Conservation (phyloP, 2,329 filamentous ascomycete species). For the Dactylella cylindrospora region DNA sequence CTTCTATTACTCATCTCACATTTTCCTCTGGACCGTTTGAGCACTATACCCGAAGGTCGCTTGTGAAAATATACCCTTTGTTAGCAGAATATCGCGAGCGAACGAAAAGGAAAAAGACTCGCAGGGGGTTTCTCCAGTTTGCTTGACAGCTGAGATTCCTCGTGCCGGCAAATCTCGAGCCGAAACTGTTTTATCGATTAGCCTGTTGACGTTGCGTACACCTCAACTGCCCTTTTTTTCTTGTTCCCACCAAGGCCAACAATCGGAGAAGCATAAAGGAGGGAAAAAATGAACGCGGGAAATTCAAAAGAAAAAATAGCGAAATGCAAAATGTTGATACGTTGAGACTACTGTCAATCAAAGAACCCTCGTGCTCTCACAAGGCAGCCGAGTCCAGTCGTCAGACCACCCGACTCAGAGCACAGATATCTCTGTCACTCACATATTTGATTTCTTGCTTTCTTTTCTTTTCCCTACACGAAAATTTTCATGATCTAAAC, state of each 20-base stretch:
- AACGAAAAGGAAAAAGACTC: too few species aligned
- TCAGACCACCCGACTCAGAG: slow-evolving; percentile 22
- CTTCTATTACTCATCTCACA: slow-evolving; percentile 43
- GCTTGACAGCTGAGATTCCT: slow-evolving; percentile 21
- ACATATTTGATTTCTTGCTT: too few species aligned
- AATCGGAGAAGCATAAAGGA: neutral
- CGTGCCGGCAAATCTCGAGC: slow-evolving; percentile 37
- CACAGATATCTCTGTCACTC: too few species aligned
- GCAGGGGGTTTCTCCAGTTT: too few species aligned
- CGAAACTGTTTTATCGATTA: slow-evolving; percentile 36
- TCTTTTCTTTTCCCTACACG: neutral
- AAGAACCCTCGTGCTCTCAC: slow-evolving; percentile 24
- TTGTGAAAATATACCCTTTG: slow-evolving; percentile 2
- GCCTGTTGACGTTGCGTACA: slow-evolving; percentile 5
- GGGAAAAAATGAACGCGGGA: too few species aligned
- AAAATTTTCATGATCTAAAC: neutral
- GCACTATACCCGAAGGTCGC: too few species aligned
- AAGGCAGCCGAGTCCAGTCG: slow-evolving; percentile 41
- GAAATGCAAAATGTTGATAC: too few species aligned
- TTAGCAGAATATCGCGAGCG: too few species aligned
- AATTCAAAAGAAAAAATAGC: too few species aligned
- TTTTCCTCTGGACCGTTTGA: neutral
- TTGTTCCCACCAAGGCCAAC: neutral
- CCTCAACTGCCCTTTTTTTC: neutral
- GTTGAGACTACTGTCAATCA: slow-evolving; percentile 17